Conservation (phyloP, 768 basidiomycete genomes). For the Boletus huronensis region DNA sequence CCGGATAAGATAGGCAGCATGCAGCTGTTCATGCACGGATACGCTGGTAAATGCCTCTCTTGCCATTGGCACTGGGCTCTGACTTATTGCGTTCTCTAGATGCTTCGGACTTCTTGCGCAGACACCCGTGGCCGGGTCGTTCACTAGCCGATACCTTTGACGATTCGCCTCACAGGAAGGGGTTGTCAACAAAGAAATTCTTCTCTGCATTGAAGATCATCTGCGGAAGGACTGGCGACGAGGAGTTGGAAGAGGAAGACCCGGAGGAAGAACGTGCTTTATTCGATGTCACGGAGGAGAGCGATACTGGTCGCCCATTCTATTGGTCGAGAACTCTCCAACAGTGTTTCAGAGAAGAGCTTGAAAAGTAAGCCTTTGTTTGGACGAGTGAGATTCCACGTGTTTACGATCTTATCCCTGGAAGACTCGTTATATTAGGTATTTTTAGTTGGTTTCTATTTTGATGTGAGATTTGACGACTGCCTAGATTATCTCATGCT, state of each 20-base stretch:
- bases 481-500: constrained; percentile 81
- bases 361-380: constrained; percentile 66
- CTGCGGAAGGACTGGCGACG: constrained; percentile 81
- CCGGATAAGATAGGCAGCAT: constrained; percentile 90
- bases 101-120: constrained; percentile 82
- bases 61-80: background rate
- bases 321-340: constrained; percentile 81
- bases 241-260: constrained; percentile 69
- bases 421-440: constrained; percentile 82
- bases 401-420: constrained; percentile 8
- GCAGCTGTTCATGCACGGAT: constrained; percentile 87
- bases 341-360: constrained; percentile 78
- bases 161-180: constrained; percentile 75
- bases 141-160: constrained; percentile 83
- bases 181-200: constrained; percentile 63
- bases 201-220: constrained; percentile 67
- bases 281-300: constrained; percentile 62
- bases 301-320: constrained; percentile 58
- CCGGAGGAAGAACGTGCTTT: constrained; percentile 71
- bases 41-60: constrained; percentile 46
- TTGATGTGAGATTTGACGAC: constrained; percentile 1
- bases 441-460: background rate
- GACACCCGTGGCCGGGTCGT: constrained; percentile 85
- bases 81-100: constrained; percentile 41
- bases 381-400: background rate